These are phyloP conservation scores for Citrus sp. DNA, from an alignment of 345 rosid genomes.

Conservation along the genomic window DNA sequence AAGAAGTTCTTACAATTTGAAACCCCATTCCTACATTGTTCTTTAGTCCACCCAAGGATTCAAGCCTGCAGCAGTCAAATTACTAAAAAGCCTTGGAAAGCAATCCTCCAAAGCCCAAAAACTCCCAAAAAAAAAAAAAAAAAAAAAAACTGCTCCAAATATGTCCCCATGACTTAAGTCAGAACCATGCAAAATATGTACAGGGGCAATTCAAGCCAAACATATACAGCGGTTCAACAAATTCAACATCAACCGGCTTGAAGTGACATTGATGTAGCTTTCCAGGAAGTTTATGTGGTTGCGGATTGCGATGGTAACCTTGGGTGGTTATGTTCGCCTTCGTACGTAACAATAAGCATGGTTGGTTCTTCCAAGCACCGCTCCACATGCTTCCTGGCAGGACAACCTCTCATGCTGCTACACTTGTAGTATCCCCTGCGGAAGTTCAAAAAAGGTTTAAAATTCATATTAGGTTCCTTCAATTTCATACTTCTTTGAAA, in stretches of 20 bases:
- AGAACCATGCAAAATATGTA: constrained; percentile 52
- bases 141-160: constrained; percentile 23
- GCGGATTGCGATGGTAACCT: constrained; percentile 64
- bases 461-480: background rate
- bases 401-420: constrained; percentile 98
- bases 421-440: constrained; percentile 97
- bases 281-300: constrained; percentile 36
- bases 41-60: constrained; percentile 19
- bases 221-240: background rate
- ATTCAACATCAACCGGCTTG: constrained; percentile 19
- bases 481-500: constrained; percentile 2
- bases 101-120: constrained; percentile 19
- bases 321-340: constrained; percentile 92
- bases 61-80: constrained; percentile 9
- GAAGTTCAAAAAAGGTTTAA: background rate
- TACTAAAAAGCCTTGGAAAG: constrained; percentile 14
- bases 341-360: constrained; percentile 92
- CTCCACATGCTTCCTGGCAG: constrained; percentile 99
- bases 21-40: constrained; percentile 29
- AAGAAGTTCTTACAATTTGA: constrained; percentile 35
- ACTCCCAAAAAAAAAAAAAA: no score
- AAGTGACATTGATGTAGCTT: constrained; percentile 7
- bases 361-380: constrained; percentile 88
- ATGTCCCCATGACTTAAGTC: constrained; percentile 24
- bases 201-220: constrained; percentile 44